phyloP scores from a whole-genome alignment of 129 eudicot genomes.

The Ambrosia trifida region DNA sequence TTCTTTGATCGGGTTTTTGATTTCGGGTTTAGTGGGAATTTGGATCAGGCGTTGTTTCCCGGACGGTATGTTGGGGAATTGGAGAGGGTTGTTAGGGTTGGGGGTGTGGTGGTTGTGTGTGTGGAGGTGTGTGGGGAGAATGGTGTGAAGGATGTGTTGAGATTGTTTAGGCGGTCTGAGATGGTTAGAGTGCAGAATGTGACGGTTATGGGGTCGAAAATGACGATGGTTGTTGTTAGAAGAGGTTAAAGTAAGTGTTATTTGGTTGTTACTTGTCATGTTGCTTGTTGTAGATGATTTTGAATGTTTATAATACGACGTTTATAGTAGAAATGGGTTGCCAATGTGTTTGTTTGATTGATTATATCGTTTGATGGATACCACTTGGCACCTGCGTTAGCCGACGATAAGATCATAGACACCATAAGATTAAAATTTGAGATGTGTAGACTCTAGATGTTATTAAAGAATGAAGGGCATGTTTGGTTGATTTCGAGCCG shows the following conservation, averaged over 20 bases:
- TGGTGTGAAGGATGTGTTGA: slow-evolving; percentile 47
- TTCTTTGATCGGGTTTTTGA: slow-evolving; percentile 75
- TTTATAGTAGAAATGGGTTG: too few relatives aligned
- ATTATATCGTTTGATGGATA: not conserved
- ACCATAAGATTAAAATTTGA: too few relatives aligned
- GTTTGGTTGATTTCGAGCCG: too few relatives aligned
- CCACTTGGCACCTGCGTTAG: too few relatives aligned
- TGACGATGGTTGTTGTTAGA: slow-evolving; percentile 58
- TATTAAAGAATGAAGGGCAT: too few relatives aligned
- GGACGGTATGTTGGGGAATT: slow-evolving; percentile 62
- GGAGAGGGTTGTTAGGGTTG: slow-evolving; percentile 68
- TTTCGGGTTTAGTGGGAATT: slow-evolving; percentile 58
- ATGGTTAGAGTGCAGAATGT: slow-evolving; percentile 48
- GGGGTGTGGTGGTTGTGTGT: slow-evolving; percentile 66
- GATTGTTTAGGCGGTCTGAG: slow-evolving; percentile 56
- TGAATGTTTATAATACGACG: not conserved
- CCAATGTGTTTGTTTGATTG: too few relatives aligned
- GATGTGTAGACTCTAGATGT: too few relatives aligned
- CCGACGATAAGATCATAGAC: too few relatives aligned
- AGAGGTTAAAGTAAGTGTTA: slow-evolving; percentile 20
- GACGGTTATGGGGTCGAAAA: slow-evolving; percentile 50
- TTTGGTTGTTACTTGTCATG: too few relatives aligned
- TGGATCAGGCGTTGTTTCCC: slow-evolving; percentile 80
- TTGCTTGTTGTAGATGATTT: slow-evolving; percentile 4
- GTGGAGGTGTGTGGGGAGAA: slow-evolving; percentile 59